A percentile compares a stretch with the other conserved stretches of the same genome.
These are phyloP conservation scores for Kluyveromyces sp. DNA, from an alignment of 1,139 yeast species.

Conservation along the genomic window DNA sequence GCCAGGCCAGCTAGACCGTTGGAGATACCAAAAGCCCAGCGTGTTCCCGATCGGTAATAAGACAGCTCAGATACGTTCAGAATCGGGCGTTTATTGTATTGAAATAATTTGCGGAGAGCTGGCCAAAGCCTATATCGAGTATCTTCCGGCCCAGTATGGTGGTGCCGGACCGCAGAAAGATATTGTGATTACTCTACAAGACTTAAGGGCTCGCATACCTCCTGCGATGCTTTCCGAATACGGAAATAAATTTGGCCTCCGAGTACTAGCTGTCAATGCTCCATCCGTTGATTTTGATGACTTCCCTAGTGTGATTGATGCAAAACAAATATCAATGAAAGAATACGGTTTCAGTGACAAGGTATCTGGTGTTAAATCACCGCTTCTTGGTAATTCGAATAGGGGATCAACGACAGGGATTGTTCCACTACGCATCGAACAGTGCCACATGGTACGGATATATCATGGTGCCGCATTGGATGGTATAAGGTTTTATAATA, in stretches of 20 bases:
- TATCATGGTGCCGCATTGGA: slow-evolving; percentile 73
- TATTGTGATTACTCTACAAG: slow-evolving; percentile 43
- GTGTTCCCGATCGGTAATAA: slow-evolving; percentile 44
- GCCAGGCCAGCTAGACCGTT: slow-evolving; percentile 26
- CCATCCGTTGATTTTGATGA: slow-evolving; percentile 32
- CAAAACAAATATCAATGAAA: slow-evolving; percentile 21
- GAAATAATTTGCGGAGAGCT: slow-evolving; percentile 51
- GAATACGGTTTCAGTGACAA: slow-evolving; percentile 22
- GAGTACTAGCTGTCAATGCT: slow-evolving; percentile 43
- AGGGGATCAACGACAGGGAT: slow-evolving; percentile 27
- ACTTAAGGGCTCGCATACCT: slow-evolving; percentile 41
- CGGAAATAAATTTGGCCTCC: slow-evolving; percentile 40
- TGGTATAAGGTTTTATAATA: slow-evolving; percentile 47
- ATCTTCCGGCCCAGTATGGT: slow-evolving; percentile 47
- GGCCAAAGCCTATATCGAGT: slow-evolving; percentile 58
- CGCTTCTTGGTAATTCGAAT: slow-evolving; percentile 36
- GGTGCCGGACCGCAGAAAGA: slow-evolving; percentile 56
- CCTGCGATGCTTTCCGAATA: slow-evolving; percentile 30
- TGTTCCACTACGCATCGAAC: slow-evolving; percentile 22
- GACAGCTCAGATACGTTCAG: slow-evolving; percentile 41
- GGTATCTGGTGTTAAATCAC: slow-evolving; percentile 41
- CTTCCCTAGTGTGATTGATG: slow-evolving; percentile 21
- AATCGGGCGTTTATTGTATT: slow-evolving; percentile 63
- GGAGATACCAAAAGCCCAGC: slow-evolving; percentile 33
- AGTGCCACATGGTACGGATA: slow-evolving; percentile 46